Evolutionary conservation across 2,329 filamentous ascomycete genomes (phyloP).

Genomic region (Shiraia bambusicola): DNA sequence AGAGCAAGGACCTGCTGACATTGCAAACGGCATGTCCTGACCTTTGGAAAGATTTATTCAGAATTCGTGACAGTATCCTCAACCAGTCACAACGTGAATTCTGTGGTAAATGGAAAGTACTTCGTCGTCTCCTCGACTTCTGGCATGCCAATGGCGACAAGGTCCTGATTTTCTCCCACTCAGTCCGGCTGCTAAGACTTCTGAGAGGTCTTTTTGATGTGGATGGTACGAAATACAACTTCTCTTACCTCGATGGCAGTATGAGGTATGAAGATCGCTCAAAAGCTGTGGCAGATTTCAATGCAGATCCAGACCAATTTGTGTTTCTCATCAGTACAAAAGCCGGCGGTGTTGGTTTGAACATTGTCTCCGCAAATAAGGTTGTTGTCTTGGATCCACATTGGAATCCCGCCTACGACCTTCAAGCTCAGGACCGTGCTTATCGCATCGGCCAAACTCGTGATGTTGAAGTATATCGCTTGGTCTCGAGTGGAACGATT

Average conservation of each 20-base stretch:
- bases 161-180: conserved; percentile 93
- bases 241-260: conserved; percentile 85
- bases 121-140: conserved; percentile 82
- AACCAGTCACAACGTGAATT: conserved; percentile 85
- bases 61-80: conserved; percentile 73
- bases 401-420: conserved; percentile 93
- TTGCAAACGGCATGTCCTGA: conserved; percentile 75
- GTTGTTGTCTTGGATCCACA: conserved; percentile 96
- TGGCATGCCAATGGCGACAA: conserved; percentile 93
- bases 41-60: conserved; percentile 72
- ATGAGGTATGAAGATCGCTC: conserved; percentile 83
- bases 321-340: conserved; percentile 95
- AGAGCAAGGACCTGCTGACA: conserved; percentile 72
- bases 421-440: conserved; percentile 93
- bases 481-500: conserved; percentile 88
- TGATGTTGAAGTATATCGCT: conserved; percentile 92
- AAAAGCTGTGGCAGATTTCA: conserved; percentile 84
- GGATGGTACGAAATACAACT: conserved; percentile 74
- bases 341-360: conserved; percentile 89
- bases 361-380: conserved; percentile 97
- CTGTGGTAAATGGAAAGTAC: conserved; percentile 94
- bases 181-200: conserved; percentile 80
- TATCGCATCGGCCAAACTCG: conserved; percentile 92
- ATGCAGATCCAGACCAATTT: conserved; percentile 81
- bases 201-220: conserved; percentile 82